A percentile compares a stretch with the other conserved stretches of the same genome.
These are phyloP conservation scores for Corchorus capsularis DNA, from an alignment of 345 rosid species.

Conservation along the genomic window DNA sequence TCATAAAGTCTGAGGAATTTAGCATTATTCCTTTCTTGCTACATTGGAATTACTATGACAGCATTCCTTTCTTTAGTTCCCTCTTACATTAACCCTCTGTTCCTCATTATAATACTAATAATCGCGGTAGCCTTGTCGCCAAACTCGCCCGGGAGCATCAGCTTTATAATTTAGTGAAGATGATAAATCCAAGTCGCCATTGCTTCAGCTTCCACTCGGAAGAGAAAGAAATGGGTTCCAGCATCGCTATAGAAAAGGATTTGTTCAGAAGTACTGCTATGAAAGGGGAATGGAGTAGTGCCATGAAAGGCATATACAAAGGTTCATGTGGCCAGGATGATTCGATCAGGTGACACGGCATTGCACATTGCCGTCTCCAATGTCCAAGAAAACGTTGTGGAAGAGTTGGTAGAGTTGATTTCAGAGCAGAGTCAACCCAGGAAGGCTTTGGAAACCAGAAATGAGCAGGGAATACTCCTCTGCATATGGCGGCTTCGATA, in stretches of 20 bases:
- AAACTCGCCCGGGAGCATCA: not conserved
- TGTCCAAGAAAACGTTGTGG: conserved; percentile 27
- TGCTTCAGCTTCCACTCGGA: not conserved
- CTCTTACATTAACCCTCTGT: not conserved
- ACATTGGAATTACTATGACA: too few species aligned
- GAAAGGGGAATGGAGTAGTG: conserved; percentile 43
- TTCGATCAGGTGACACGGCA: conserved; percentile 40
- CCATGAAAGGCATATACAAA: not conserved
- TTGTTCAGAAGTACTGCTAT: conserved; percentile 36
- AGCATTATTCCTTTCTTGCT: conserved; percentile 9
- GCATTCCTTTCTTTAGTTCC: not conserved
- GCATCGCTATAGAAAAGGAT: not conserved
- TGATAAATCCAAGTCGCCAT: not conserved
- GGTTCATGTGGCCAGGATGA: conserved; percentile 25
- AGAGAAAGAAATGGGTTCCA: not conserved
- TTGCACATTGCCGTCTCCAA: conserved; percentile 48
- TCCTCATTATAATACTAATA: not conserved
- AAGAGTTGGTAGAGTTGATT: conserved; percentile 21
- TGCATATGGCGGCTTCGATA: conserved; percentile 45
- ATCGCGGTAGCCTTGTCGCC: too few species aligned
- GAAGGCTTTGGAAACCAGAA: conserved; percentile 8
- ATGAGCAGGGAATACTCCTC: conserved; percentile 42
- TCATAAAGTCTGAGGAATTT: not conserved
- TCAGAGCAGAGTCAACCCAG: accelerated
- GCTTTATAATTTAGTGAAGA: not conserved